Conservation (phyloP, 2,329 filamentous ascomycete genomes). For the Fusarium caatingaense region DNA sequence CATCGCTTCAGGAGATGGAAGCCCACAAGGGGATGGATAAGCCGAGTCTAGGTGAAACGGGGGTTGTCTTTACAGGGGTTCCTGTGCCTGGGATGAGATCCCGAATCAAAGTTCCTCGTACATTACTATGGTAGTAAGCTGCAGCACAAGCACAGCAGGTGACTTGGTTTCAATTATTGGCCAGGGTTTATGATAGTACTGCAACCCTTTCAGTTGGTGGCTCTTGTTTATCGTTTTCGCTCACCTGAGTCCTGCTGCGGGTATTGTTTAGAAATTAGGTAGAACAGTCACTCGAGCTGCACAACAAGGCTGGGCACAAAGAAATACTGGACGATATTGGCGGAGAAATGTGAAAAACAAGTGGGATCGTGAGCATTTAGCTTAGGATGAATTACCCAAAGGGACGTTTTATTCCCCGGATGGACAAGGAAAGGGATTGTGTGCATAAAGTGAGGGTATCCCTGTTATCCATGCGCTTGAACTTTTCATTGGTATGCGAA, state of each 20-base stretch:
- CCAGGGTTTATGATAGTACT: slow-evolving; percentile 26
- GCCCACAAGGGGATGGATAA: slow-evolving; percentile 29
- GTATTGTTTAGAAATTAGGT: slow-evolving; percentile 6
- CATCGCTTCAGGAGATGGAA: slow-evolving; percentile 24
- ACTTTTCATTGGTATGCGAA: slow-evolving; percentile 13
- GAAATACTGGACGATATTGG: neutral
- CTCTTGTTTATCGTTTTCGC: slow-evolving; percentile 22
- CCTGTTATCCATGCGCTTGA: slow-evolving; percentile 16
- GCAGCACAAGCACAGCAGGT: slow-evolving; percentile 27
- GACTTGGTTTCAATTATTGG: slow-evolving; percentile 26
- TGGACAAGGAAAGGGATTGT: neutral
- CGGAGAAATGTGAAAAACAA: slow-evolving; percentile 21
- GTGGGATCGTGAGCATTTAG: slow-evolving; percentile 9
- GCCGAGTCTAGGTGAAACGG: slow-evolving; percentile 36
- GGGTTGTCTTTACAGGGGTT: slow-evolving; percentile 23
- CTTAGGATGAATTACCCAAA: slow-evolving; percentile 8
- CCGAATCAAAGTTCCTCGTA: neutral
- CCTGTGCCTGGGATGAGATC: neutral
- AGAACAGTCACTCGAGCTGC: neutral
- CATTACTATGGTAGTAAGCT: neutral
- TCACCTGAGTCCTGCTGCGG: slow-evolving; percentile 1
- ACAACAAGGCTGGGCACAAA: neutral
- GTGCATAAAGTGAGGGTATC: slow-evolving; percentile 27
- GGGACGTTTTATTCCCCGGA: slow-evolving; percentile 17
- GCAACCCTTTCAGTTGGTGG: slow-evolving; percentile 26